These are phyloP conservation scores for Trichophyton schoenleinii DNA, from an alignment of 2,329 filamentous ascomycete species.

Conservation along the genomic window DNA sequence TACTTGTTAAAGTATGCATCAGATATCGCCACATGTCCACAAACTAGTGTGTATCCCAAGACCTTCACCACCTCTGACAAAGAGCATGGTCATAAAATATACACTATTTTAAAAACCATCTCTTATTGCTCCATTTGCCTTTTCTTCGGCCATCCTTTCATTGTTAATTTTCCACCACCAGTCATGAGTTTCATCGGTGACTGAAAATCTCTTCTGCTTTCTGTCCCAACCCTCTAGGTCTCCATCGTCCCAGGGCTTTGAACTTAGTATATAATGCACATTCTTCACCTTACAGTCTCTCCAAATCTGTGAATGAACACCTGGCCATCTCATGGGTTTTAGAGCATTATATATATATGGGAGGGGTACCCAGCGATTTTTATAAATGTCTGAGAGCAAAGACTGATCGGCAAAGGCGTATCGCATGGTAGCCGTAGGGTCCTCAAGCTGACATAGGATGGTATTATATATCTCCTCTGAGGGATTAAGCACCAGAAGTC, in stretches of 20 bases:
- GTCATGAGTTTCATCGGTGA: constrained; percentile 36
- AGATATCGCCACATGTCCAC: no score
- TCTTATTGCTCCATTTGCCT: constrained; percentile 29
- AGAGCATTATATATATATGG: constrained; percentile 52
- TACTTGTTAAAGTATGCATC: no score
- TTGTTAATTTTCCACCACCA: constrained; percentile 48
- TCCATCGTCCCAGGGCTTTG: constrained; percentile 51
- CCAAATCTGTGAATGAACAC: constrained; percentile 49
- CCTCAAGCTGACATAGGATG: constrained; percentile 38
- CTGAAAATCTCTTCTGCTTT: background rate
- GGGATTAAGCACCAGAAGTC: constrained; percentile 50
- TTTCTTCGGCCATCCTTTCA: constrained; percentile 39
- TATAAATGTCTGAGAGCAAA: constrained; percentile 45
- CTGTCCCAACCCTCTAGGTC: background rate
- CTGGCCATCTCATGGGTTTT: constrained; percentile 45
- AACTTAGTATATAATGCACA: constrained; percentile 49
- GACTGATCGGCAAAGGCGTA: constrained; percentile 52
- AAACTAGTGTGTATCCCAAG: no score
- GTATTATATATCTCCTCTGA: constrained; percentile 40
- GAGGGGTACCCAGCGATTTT: constrained; percentile 45
- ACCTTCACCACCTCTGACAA: no score
- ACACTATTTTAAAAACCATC: no score
- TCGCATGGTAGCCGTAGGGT: constrained; percentile 32
- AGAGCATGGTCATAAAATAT: no score
- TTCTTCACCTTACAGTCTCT: constrained; percentile 49